Evolutionary conservation across 1,139 yeast species (phyloP).

Genomic region (Geotrichum phurueaensis): DNA sequence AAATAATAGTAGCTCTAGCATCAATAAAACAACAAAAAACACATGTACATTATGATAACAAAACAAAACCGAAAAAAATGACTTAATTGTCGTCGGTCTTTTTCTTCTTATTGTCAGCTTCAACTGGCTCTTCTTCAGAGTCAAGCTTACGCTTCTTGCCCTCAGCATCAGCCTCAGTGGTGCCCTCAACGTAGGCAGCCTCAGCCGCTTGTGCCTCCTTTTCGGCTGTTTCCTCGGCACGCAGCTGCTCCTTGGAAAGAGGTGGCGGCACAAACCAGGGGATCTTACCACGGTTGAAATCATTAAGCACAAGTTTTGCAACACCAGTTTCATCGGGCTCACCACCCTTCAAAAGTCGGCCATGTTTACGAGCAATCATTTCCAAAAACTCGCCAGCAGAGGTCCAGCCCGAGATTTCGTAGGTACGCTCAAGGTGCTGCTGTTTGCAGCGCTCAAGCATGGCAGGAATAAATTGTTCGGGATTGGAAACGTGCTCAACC

Average conservation of each 20-base stretch:
- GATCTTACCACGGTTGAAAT: conserved; percentile 92
- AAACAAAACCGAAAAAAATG: background rate
- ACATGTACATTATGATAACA: background rate
- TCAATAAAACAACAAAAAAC: background rate
- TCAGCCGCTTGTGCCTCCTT: conserved; percentile 20
- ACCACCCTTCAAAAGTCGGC: conserved; percentile 91
- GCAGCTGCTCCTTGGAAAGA: conserved; percentile 36
- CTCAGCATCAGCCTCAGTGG: conserved; percentile 9
- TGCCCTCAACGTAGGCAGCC: conserved; percentile 25
- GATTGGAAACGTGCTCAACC: conserved; percentile 91
- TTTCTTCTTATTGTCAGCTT: background rate
- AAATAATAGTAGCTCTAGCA: too few relatives aligned
- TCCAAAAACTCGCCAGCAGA: conserved; percentile 81
- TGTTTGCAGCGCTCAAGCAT: conserved; percentile 78
- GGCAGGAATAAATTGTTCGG: conserved; percentile 93
- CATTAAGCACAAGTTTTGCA: conserved; percentile 83
- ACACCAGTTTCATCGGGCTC: conserved; percentile 96
- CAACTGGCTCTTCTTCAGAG: too few relatives aligned
- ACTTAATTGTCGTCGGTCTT: background rate
- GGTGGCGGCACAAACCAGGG: conserved; percentile 99
- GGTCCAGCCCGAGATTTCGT: conserved; percentile 89
- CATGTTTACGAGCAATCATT: conserved; percentile 84
- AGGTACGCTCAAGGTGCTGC: conserved; percentile 90
- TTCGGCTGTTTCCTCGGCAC: conserved; percentile 5
- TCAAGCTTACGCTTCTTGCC: conserved; percentile 17